These are phyloP conservation scores for Phytophthora podocarpi DNA, from an alignment of 352 stramenopile species.

Conservation along the genomic window DNA sequence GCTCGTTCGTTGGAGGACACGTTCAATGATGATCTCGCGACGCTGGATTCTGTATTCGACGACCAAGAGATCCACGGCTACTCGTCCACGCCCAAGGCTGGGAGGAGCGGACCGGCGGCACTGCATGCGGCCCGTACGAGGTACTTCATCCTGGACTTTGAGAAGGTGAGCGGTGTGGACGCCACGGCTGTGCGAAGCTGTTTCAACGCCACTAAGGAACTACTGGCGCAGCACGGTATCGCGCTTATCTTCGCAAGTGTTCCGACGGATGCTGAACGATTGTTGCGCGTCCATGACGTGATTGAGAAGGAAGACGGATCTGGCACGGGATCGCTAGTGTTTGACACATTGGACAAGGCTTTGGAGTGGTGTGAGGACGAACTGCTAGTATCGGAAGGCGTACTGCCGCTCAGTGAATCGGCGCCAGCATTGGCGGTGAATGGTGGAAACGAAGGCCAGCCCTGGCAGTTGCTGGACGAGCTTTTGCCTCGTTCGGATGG, in stretches of 20 bases:
- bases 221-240: constrained; percentile 80
- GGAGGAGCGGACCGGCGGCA: constrained; percentile 26
- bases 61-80: constrained; percentile 44
- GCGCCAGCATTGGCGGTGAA: constrained; percentile 34
- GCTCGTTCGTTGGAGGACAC: constrained; percentile 31
- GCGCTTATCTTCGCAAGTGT: constrained; percentile 78
- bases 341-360: constrained; percentile 82
- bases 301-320: constrained; percentile 69
- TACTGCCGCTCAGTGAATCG: constrained; percentile 71
- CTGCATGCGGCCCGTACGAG: constrained; percentile 76
- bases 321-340: constrained; percentile 69
- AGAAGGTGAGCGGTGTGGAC: constrained; percentile 89
- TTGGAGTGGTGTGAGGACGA: constrained; percentile 90
- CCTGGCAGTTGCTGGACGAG: constrained; percentile 67
- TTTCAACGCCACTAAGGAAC: constrained; percentile 87
- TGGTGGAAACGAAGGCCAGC: constrained; percentile 38
- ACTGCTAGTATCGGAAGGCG: constrained; percentile 69
- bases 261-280: constrained; percentile 64
- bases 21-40: constrained; percentile 59
- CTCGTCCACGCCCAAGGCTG: constrained; percentile 43
- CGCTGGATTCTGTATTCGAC: constrained; percentile 61
- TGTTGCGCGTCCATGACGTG: constrained; percentile 82
- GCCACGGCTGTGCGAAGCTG: constrained; percentile 86
- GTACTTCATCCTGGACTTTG: constrained; percentile 92
- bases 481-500: constrained; percentile 49